A percentile compares a stretch with the other conserved stretches of the same genome.
phyloP scores from a whole-genome alignment of 129 eudicot species.

The Arctium lappa region DNA sequence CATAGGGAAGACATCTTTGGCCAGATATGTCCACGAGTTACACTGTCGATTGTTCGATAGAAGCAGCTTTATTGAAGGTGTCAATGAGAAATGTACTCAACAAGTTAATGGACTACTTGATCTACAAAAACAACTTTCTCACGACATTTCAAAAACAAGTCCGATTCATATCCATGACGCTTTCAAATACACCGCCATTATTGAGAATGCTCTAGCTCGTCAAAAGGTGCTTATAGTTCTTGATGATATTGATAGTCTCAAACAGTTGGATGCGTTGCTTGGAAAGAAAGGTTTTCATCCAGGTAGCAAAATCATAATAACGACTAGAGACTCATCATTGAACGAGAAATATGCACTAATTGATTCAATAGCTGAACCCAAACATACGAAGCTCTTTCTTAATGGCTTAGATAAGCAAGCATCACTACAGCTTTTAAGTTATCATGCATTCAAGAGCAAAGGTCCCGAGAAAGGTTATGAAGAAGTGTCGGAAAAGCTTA shows the following conservation, averaged over 20 bases:
- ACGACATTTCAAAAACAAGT: conserved; percentile 1
- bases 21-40: too few relatives aligned
- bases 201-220: not conserved
- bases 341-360: not conserved
- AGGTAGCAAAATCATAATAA: conserved; percentile 39
- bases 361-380: not conserved
- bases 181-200: conserved; percentile 7
- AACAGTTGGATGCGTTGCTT: conserved; percentile 21
- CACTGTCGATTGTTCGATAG: too few relatives aligned
- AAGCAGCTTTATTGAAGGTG: too few relatives aligned
- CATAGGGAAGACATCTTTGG: too few relatives aligned
- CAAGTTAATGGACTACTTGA: too few relatives aligned
- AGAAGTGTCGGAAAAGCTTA: conserved; percentile 7
- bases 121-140: too few relatives aligned
- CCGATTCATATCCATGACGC: not conserved
- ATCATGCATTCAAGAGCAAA: conserved; percentile 26
- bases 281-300: conserved; percentile 12
- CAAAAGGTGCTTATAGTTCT: not conserved
- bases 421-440: conserved; percentile 24
- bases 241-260: conserved; percentile 23
- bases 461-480: not conserved
- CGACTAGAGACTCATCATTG: conserved; percentile 8
- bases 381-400: not conserved
- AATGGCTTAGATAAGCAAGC: not conserved
- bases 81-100: too few relatives aligned